phyloP scores from a whole-genome alignment of 768 basidiomycete species.

The Amanita subjunquillea region DNA sequence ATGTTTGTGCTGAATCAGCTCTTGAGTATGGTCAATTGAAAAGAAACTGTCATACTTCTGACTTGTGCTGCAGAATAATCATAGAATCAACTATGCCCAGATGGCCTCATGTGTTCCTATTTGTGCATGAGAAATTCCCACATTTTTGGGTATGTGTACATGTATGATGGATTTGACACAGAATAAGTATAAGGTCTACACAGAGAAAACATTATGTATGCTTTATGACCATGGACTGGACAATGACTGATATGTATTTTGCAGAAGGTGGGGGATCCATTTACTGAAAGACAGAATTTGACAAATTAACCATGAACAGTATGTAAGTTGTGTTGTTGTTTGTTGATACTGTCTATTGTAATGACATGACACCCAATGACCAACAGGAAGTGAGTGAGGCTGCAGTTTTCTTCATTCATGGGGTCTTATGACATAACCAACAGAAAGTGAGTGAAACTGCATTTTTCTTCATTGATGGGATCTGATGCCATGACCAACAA shows the following conservation, averaged over 20 bases:
- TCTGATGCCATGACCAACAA: too few relatives aligned
- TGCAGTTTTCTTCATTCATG: neutral
- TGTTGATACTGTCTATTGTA: too few relatives aligned
- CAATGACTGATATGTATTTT: neutral
- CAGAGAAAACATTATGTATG: neutral
- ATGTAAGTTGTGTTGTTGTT: neutral
- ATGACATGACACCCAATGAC: neutral
- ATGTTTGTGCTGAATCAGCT: neutral
- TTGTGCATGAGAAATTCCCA: neutral
- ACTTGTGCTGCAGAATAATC: neutral
- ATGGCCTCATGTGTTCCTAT: neutral
- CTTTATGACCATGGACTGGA: neutral
- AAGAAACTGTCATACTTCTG: neutral
- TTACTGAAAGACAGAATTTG: neutral
- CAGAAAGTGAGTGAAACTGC: neutral
- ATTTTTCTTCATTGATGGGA: too few relatives aligned
- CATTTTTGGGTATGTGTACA: neutral
- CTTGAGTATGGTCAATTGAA: neutral
- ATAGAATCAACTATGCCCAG: neutral
- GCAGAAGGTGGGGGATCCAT: neutral
- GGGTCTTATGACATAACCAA: neutral
- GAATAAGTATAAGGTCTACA: neutral
- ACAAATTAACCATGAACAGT: neutral
- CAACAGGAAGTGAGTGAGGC: neutral
- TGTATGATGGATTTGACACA: too few relatives aligned